Conservation (phyloP, 495 filamentous ascomycete species). For the Daldinia childiae region DNA sequence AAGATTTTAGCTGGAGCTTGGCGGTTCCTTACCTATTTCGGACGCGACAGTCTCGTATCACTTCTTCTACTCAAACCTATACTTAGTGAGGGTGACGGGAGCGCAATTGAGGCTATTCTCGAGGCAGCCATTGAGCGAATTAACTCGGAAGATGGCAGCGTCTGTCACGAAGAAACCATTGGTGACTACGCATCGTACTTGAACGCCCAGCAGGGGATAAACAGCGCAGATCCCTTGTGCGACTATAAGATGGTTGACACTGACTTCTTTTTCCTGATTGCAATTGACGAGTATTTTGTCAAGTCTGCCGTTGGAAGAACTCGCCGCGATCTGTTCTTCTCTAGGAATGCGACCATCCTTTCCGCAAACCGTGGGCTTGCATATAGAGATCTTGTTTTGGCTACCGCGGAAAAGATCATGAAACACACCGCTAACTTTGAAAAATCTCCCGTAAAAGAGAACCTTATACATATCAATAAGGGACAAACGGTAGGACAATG, state of each 20-base stretch:
- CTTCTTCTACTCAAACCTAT: conserved; percentile 65
- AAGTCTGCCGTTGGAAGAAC: conserved; percentile 54
- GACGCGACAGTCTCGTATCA: conserved; percentile 70
- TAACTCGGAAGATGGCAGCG: conserved; percentile 66
- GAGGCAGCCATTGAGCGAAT: conserved; percentile 67
- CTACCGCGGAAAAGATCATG: conserved; percentile 68
- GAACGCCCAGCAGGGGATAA: conserved; percentile 62
- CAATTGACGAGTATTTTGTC: conserved; percentile 68
- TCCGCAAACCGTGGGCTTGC: conserved; percentile 60
- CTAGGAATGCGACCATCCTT: conserved; percentile 58
- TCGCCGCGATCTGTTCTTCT: conserved; percentile 58
- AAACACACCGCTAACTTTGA: conserved; percentile 62
- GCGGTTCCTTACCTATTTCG: conserved; percentile 74
- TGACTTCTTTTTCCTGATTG: conserved; percentile 67
- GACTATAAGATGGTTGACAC: conserved; percentile 74
- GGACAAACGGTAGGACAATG: conserved; percentile 69
- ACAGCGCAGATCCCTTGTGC: conserved; percentile 62
- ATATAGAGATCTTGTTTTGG: conserved; percentile 60
- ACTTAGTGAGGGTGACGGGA: conserved; percentile 63
- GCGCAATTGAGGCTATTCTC: conserved; percentile 69
- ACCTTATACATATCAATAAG: conserved; percentile 66
- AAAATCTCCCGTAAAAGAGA: conserved; percentile 50
- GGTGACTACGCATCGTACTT: conserved; percentile 72
- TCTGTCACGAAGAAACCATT: conserved; percentile 73
- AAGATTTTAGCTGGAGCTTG: conserved; percentile 73